phyloP scores from a whole-genome alignment of 2,329 filamentous ascomycete genomes.

The Xylaria multiplex region DNA sequence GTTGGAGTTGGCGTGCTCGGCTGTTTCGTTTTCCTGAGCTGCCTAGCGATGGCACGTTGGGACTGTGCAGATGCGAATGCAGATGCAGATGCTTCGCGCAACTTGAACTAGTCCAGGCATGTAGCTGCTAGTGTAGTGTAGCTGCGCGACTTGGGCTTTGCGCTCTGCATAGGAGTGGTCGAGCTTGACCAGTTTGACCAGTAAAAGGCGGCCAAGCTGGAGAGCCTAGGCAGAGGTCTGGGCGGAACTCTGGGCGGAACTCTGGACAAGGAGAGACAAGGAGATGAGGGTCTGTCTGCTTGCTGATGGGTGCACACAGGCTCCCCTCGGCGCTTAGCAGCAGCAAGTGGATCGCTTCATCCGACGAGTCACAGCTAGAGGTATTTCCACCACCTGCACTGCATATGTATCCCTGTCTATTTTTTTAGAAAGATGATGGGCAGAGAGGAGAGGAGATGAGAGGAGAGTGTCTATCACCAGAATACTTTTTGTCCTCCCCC shows the following conservation, averaged over 20 bases:
- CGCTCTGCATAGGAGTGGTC: slow-evolving; percentile 40
- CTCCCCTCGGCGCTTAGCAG: slow-evolving; percentile 65
- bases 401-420: slow-evolving; percentile 18
- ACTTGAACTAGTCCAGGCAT: slow-evolving; percentile 36
- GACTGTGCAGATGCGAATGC: slow-evolving; percentile 38
- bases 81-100: slow-evolving; percentile 34
- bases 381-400: slow-evolving; percentile 37
- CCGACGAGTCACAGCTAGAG: slow-evolving; percentile 52
- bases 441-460: slow-evolving; percentile 11
- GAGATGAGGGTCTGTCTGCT: slow-evolving; percentile 18
- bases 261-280: slow-evolving; percentile 19
- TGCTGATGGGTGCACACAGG: slow-evolving; percentile 47
- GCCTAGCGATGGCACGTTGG: slow-evolving; percentile 28
- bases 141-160: slow-evolving; percentile 51
- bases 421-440: background rate
- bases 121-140: slow-evolving; percentile 43
- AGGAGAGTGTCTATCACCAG: background rate
- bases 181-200: slow-evolving; percentile 37
- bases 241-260: slow-evolving; percentile 27
- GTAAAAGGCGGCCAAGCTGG: slow-evolving; percentile 43
- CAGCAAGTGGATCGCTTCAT: slow-evolving; percentile 55
- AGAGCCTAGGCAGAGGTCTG: background rate
- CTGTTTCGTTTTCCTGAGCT: slow-evolving; percentile 22
- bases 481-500: background rate
- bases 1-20: slow-evolving; percentile 35